phyloP scores from a whole-genome alignment of 1,139 yeast genomes.

The Pichia sp. region DNA sequence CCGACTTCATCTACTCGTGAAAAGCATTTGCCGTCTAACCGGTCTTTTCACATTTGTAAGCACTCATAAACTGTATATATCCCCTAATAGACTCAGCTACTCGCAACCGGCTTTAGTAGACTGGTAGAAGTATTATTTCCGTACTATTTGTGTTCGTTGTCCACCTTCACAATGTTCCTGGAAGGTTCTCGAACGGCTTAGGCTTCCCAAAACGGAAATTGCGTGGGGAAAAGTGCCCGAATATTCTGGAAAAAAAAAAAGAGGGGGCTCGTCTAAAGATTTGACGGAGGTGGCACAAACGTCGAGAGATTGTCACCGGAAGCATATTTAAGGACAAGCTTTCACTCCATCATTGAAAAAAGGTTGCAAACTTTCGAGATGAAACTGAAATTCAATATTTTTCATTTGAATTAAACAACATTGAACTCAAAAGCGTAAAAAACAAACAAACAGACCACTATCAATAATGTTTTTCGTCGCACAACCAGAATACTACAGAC shows the following conservation, averaged over 20 bases:
- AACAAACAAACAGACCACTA: not conserved
- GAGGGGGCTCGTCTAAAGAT: slow-evolving; percentile 1
- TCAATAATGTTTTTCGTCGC: slow-evolving; percentile 12
- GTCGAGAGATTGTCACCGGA: not conserved
- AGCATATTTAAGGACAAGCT: not conserved
- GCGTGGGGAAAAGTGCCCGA: slow-evolving; percentile 5
- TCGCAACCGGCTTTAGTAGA: not conserved
- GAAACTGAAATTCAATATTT: too few species aligned
- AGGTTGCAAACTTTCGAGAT: too few species aligned
- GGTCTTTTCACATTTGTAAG: not conserved
- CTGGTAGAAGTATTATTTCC: not conserved
- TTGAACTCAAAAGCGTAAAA: too few species aligned
- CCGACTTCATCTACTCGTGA: slow-evolving; percentile 55
- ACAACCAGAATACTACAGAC: slow-evolving; percentile 5
- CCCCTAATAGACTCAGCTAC: not conserved
- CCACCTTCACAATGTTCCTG: not conserved
- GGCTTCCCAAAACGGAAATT: not conserved
- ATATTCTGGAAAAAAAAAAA: slow-evolving; percentile 3
- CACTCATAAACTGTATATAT: slow-evolving; percentile 2
- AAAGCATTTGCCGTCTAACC: not conserved
- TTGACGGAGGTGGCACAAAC: not conserved
- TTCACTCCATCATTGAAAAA: too few species aligned
- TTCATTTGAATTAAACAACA: too few species aligned
- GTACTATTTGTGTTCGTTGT: too few species aligned
- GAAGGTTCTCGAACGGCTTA: slow-evolving; percentile 8